Evolutionary conservation across 1,284 basidiomycete species (phyloP).

Genomic region (Inonotus hispidus): DNA sequence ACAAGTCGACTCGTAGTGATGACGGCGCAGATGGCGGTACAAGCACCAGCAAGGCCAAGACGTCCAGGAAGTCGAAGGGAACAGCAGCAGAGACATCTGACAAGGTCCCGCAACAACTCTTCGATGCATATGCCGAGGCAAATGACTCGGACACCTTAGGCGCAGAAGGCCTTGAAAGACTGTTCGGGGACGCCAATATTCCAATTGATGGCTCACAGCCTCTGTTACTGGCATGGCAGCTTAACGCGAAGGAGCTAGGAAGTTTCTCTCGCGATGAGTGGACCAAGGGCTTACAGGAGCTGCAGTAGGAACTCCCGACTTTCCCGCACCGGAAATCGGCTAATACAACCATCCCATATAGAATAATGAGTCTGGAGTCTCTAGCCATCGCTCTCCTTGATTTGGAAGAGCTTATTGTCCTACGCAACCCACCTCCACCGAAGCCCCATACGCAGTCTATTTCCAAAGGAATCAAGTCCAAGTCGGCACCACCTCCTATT

Average conservation of each 20-base stretch:
- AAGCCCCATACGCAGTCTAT: slow-evolving; percentile 20
- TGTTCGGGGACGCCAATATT: slow-evolving; percentile 61
- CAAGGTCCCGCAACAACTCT: slow-evolving; percentile 43
- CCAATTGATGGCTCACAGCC: slow-evolving; percentile 65
- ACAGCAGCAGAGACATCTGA: background rate
- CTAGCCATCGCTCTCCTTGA: slow-evolving; percentile 51
- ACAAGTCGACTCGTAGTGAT: slow-evolving; percentile 14
- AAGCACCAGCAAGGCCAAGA: background rate
- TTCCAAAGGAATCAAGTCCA: slow-evolving; percentile 35
- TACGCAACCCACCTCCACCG: slow-evolving; percentile 36
- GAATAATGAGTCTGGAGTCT: slow-evolving; percentile 50
- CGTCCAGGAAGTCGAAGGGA: background rate
- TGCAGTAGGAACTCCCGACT: slow-evolving; percentile 44
- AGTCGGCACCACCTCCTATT: slow-evolving; percentile 20
- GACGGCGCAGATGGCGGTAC: slow-evolving; percentile 4
- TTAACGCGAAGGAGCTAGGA: slow-evolving; percentile 62
- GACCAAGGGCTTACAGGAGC: slow-evolving; percentile 47
- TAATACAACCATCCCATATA: slow-evolving; percentile 25
- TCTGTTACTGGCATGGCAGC: slow-evolving; percentile 67
- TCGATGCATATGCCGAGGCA: slow-evolving; percentile 54
- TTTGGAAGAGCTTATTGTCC: slow-evolving; percentile 56
- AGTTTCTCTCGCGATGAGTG: slow-evolving; percentile 63
- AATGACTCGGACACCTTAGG: slow-evolving; percentile 56
- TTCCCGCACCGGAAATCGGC: background rate
- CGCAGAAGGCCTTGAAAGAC: slow-evolving; percentile 58